Evolutionary conservation across 23 red algal species (phyloP).

Genomic region (Gracilaria gracilis): DNA sequence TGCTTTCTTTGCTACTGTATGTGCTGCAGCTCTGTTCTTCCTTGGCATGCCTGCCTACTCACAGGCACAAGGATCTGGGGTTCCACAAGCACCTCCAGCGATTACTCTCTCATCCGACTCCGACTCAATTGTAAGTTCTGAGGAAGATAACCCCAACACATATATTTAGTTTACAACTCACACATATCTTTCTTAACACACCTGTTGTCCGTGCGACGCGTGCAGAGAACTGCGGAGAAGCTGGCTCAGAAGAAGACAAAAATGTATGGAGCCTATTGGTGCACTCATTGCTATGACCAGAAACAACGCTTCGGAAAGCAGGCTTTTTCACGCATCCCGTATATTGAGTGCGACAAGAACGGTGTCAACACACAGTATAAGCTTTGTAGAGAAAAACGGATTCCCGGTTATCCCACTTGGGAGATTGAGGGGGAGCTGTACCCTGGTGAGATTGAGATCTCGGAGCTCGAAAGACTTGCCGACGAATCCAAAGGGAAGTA

Average conservation of each 20-base stretch:
- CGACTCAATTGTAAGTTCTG: slow-evolving; percentile 65
- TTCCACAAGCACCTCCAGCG: slow-evolving; percentile 66
- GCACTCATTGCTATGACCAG: slow-evolving; percentile 94
- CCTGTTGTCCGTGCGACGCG: not conserved
- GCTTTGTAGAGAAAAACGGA: slow-evolving; percentile 88
- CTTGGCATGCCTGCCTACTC: slow-evolving; percentile 26
- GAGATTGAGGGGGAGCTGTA: slow-evolving; percentile 94
- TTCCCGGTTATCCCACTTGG: slow-evolving; percentile 99
- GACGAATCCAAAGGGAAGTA: slow-evolving; percentile 39
- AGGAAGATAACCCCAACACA: not conserved
- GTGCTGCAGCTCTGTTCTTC: slow-evolving; percentile 54
- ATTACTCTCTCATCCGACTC: slow-evolving; percentile 66
- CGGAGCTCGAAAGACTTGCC: slow-evolving; percentile 79
- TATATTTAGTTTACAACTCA: not conserved
- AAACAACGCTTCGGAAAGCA: slow-evolving; percentile 91
- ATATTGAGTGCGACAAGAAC: slow-evolving; percentile 92
- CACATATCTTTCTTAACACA: not conserved
- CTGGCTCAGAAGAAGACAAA: slow-evolving; percentile 74
- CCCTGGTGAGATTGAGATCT: slow-evolving; percentile 84
- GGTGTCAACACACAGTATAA: slow-evolving; percentile 81
- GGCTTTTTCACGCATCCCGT: slow-evolving; percentile 83
- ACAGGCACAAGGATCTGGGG: slow-evolving; percentile 31
- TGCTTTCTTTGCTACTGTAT: slow-evolving; percentile 25
- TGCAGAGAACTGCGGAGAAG: slow-evolving; percentile 72
- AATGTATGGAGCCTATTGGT: slow-evolving; percentile 99